Evolutionary conservation across 2,329 filamentous ascomycete species (phyloP).

Genomic region (Penicillium psychrosexuale): DNA sequence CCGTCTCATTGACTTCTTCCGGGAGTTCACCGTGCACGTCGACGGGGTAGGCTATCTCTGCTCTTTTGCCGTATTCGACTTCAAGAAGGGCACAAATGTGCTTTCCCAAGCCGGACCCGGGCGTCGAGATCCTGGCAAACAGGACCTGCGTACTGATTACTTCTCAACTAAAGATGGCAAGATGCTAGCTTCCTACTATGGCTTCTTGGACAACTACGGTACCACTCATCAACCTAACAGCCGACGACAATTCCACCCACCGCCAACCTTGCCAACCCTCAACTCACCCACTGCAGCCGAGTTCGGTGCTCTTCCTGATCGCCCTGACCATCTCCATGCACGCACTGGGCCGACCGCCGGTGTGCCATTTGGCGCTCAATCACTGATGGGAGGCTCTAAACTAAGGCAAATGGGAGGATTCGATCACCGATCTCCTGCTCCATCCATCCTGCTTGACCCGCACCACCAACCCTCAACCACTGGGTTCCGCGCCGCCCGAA

Average conservation of each 20-base stretch:
- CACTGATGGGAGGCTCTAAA: slow-evolving; percentile 28
- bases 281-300: slow-evolving; percentile 57
- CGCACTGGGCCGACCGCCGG: slow-evolving; percentile 19
- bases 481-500: slow-evolving; percentile 33
- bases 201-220: slow-evolving; percentile 89
- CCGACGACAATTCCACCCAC: slow-evolving; percentile 65
- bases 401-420: slow-evolving; percentile 23
- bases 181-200: slow-evolving; percentile 96
- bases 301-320: slow-evolving; percentile 44
- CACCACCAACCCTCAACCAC: slow-evolving; percentile 46
- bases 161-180: slow-evolving; percentile 95
- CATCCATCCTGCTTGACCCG: slow-evolving; percentile 47
- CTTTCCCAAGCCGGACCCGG: slow-evolving; percentile 42
- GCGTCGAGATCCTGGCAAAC: slow-evolving; percentile 31
- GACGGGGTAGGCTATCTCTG: slow-evolving; percentile 95
- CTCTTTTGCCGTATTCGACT: slow-evolving; percentile 96
- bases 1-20: slow-evolving; percentile 94
- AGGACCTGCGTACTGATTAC: slow-evolving; percentile 84
- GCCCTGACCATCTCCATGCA: slow-evolving; percentile 23
- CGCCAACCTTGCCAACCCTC: slow-evolving; percentile 69
- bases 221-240: slow-evolving; percentile 58
- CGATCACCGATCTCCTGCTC: slow-evolving; percentile 37
- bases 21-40: slow-evolving; percentile 95
- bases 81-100: slow-evolving; percentile 73
- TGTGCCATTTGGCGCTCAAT: slow-evolving; percentile 27